Percentiles rank a stretch among this genome's conserved stretches.
phyloP scores from a whole-genome alignment of 148 eudicot species.

The Chenopodium formosanum region DNA sequence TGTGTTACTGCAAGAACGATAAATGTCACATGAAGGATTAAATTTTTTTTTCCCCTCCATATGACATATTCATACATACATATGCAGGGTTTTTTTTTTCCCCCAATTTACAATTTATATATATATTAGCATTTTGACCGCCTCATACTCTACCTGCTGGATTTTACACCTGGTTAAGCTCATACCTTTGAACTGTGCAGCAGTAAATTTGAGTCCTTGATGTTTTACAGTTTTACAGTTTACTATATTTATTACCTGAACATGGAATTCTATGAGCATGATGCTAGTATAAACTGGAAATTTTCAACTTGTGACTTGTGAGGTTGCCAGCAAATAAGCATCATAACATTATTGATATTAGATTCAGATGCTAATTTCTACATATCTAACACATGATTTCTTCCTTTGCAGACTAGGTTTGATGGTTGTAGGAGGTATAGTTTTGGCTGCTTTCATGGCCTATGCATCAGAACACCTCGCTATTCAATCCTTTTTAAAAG shows the following conservation, averaged over 20 bases:
- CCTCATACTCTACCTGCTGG: background rate
- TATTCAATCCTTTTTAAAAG: constrained; percentile 64
- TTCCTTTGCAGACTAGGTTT: constrained; percentile 65
- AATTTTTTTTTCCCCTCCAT: background rate
- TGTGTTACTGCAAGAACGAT: background rate
- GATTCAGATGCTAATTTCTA: background rate
- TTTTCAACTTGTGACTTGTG: background rate
- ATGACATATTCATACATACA: background rate
- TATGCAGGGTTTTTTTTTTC: too few species aligned
- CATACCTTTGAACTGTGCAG: background rate
- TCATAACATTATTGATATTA: background rate
- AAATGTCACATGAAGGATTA: background rate
- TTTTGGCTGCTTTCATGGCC: constrained; percentile 85
- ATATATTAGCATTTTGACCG: background rate
- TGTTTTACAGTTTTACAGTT: background rate
- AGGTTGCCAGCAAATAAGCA: background rate
- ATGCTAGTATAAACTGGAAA: background rate
- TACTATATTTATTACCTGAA: background rate
- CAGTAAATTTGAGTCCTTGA: background rate
- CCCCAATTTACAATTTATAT: too few species aligned
- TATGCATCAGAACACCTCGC: constrained; percentile 91
- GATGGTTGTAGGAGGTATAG: constrained; percentile 79
- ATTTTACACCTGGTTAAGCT: background rate
- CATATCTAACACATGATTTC: background rate
- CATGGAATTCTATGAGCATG: background rate